Evolutionary conservation across 1,284 basidiomycete genomes (phyloP), one percentile per base, ranked within the genome.

Genomic region (Fomitopsis betulina): DNA sequence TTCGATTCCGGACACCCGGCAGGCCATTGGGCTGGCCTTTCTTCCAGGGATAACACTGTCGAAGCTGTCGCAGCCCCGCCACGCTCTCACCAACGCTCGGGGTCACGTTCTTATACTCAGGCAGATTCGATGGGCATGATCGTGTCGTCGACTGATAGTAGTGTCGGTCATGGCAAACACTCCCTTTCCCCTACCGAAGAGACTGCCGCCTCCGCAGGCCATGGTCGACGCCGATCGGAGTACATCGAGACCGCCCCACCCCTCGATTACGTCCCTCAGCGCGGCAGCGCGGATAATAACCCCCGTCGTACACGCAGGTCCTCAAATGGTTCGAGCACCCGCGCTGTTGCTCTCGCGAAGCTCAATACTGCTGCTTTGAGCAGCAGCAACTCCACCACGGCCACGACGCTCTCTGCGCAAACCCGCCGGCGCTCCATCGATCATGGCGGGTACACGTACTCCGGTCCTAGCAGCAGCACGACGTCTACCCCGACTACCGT

Each of bases 21-120:
- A 32, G 65, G 64, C 35, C 65, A 60, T n/a, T 69, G 66, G 66
- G 63, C 61, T 15, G 68, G 68, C 3, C 62, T 69, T 9, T 68
- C 66, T n/a, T 69, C 67, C 15, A 59, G 63, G 32, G 65, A 68
- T 19, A 64, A 63, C n/a, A 59, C 62, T 30, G 59, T 64, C 59
- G 62, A 66, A 30, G 59, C 38, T 35, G 60, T 47, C 25, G 59
- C 19, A 15, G 27, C 15, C 49, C 32, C 35, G 30, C 51, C 35
- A 7, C 47, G 23, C 9, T 50, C 39, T 15, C 37, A 30, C n/a
- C 56, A 39, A 19, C 54, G 35, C n/a, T 35, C 30, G 27, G 39
- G 40, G 33, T 58, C 35, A 49, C 40, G 45, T 3, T 33, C 45
- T n/a, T 15, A 47, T 3, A 27, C 39, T 5, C 54, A 45, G 17